A percentile compares a stretch with the other conserved stretches of the same genome.
These are phyloP conservation scores for Rehmannia glutinosa DNA, from an alignment of 257 asterid genomes.

Conservation along the genomic window DNA sequence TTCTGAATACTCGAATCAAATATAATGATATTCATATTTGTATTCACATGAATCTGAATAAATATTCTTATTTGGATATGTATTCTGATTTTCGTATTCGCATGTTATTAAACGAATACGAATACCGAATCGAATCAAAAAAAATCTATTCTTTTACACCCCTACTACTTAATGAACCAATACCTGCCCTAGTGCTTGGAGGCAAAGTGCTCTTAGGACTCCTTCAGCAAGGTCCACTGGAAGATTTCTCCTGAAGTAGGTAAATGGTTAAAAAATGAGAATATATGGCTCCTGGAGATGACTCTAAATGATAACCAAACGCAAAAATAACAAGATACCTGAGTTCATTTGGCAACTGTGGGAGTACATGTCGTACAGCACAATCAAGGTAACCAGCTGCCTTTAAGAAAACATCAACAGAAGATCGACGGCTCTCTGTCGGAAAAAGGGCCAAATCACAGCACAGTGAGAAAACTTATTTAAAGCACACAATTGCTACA, in stretches of 20 bases:
- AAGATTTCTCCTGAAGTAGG: slow-evolving; percentile 64
- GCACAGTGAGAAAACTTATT: slow-evolving; percentile 1
- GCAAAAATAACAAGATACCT: slow-evolving; percentile 43
- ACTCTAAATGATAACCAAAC: slow-evolving; percentile 12
- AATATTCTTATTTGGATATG: no score
- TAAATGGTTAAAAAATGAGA: slow-evolving; percentile 19
- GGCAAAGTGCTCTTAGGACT: slow-evolving; percentile 90
- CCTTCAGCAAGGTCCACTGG: slow-evolving; percentile 99
- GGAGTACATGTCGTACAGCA: slow-evolving; percentile 88
- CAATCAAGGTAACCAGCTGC: slow-evolving; percentile 99
- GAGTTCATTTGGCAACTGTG: slow-evolving; percentile 74
- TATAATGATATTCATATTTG: no score
- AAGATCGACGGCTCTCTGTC: slow-evolving; percentile 84
- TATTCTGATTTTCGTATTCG: no score
- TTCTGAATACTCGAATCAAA: no score
- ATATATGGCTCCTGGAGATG: slow-evolving; percentile 7
- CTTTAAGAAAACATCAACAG: slow-evolving; percentile 81
- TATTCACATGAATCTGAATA: no score
- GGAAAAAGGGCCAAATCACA: slow-evolving; percentile 9
- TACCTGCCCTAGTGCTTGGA: slow-evolving; percentile 98
- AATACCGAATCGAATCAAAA: no score
- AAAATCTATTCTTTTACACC: no score
- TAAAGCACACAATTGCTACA: slow-evolving; percentile 10
- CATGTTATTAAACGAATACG: no score
- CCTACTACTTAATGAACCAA: slow-evolving; percentile 18